Base-by-base conservation (phyloP, 2,329 filamentous ascomycete species). In the Malbranchea cinnamomea region DNA sequence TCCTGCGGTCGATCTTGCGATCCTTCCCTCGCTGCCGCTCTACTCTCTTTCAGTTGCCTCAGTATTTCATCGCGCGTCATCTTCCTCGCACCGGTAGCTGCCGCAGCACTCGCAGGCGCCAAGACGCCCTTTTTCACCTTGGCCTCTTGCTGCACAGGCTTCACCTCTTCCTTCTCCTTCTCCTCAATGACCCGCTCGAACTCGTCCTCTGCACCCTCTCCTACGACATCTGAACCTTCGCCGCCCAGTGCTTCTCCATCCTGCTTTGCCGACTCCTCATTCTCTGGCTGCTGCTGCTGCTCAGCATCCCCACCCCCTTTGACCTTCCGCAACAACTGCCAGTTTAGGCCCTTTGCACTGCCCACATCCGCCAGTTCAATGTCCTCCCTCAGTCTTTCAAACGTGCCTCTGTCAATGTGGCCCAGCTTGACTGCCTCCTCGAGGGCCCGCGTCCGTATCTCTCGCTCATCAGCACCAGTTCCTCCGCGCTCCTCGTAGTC, bases 311-410 rank as follows among this genome's bases (percentile, higher is more conserved):
- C 62, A 1, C 62, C 62, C n/a, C 50, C 54, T 31, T 51, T 55
- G 0, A 58, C 50, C 28, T 56, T 45, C 39, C 49, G 43, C 38
- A 65, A 59, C 8, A 95, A 60, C 51, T 79, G 78, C 50, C 83
- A 79, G 54, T 98, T 89, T 28, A 98, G 57, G 0, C 89, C 89
- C 49, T 94, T 95, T 9, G 84, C 92, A 43, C 74, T 82, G 9
- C 62, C 62, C 13, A 85, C 56, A 50, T 92, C 85, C 87, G 3
- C 84, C 85, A 1, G 82, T 62, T 58, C 71, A 32, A 94, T 82
- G 42, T 91, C 70, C 38, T 70, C 69, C 19, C 78, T 65, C 23
- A 87, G 53, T 43, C 68, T 73, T 44, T 87, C 75, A 50, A 91
- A 93, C 0, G 75, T 83, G 28, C 67, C 68, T 41, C 73, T 68